Conservation (phyloP, 345 rosid genomes). For the Brassica juncea region DNA sequence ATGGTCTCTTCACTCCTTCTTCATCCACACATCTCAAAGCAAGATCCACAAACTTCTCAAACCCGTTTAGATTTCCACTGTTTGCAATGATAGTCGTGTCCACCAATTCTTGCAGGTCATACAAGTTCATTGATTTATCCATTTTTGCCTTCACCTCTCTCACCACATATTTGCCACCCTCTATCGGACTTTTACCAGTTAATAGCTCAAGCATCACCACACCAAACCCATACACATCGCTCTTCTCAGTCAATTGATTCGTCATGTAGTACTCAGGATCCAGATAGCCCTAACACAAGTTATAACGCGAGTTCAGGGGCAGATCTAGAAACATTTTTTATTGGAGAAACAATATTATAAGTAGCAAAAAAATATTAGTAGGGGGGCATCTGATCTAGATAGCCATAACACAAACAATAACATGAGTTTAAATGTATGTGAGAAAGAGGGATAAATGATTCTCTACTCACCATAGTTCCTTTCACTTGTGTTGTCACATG, state of each 20-base stretch:
- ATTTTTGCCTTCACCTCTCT: constrained; percentile 55
- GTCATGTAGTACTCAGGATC: constrained; percentile 98
- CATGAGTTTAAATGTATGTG: background rate
- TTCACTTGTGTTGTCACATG: constrained; percentile 93
- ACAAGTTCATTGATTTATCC: constrained; percentile 57
- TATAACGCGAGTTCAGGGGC: background rate
- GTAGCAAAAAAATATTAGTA: background rate
- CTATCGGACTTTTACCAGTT: constrained; percentile 70
- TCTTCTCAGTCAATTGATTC: constrained; percentile 81
- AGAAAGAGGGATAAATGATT: background rate
- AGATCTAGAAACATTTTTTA: background rate
- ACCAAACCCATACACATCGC: constrained; percentile 93
- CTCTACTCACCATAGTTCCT: constrained; percentile 79
- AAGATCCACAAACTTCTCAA: constrained; percentile 59
- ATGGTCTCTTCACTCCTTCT: constrained; percentile 59
- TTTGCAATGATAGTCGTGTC: constrained; percentile 54
- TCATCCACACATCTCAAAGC: constrained; percentile 67
- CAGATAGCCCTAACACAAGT: constrained; percentile 63
- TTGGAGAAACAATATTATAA: background rate
- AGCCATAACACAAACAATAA: no score
- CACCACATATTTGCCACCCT: constrained; percentile 79
- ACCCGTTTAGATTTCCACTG: constrained; percentile 50
- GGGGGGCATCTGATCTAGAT: background rate
- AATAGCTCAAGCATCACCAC: constrained; percentile 77
- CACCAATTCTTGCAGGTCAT: constrained; percentile 62